phyloP scores from a whole-genome alignment of 768 basidiomycete species.

The Kwoniella sp. region DNA sequence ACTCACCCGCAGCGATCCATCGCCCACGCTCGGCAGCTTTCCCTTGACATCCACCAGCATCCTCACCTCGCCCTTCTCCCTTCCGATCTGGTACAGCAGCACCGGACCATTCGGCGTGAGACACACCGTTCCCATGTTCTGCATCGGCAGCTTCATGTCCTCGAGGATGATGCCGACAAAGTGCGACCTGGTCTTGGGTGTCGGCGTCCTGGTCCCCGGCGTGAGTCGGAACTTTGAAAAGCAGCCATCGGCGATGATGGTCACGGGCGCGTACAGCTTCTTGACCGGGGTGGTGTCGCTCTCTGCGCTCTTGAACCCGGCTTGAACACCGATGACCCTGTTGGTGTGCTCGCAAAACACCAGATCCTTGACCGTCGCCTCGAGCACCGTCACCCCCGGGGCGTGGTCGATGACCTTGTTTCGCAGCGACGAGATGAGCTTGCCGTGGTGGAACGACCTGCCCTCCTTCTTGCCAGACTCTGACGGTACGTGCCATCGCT shows the following conservation, averaged over 20 bases:
- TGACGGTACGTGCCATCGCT: slow-evolving; percentile 33
- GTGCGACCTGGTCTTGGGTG: slow-evolving; percentile 59
- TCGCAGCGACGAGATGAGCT: slow-evolving; percentile 75
- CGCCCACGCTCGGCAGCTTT: slow-evolving; percentile 62
- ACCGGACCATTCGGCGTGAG: slow-evolving; percentile 83
- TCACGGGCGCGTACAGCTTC: slow-evolving; percentile 67
- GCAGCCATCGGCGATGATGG: slow-evolving; percentile 88
- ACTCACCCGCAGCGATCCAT: slow-evolving; percentile 65
- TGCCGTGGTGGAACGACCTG: slow-evolving; percentile 87
- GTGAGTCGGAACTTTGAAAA: slow-evolving; percentile 77
- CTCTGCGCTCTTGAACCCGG: slow-evolving; percentile 45
- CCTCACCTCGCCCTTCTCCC: slow-evolving; percentile 69
- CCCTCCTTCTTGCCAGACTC: slow-evolving; percentile 56
- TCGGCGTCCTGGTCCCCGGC: slow-evolving; percentile 19
- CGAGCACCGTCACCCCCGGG: slow-evolving; percentile 39
- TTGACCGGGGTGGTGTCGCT: slow-evolving; percentile 53
- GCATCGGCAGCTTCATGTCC: slow-evolving; percentile 56
- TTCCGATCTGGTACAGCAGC: slow-evolving; percentile 83
- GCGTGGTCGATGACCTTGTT: slow-evolving; percentile 59
- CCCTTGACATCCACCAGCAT: slow-evolving; percentile 87
- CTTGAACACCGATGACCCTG: slow-evolving; percentile 45
- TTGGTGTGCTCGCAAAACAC: slow-evolving; percentile 62
- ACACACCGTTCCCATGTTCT: slow-evolving; percentile 64
- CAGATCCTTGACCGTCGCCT: slow-evolving; percentile 45
- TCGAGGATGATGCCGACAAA: slow-evolving; percentile 83